phyloP scores from a whole-genome alignment of 208 protist genomes.

The Trypanosoma rangeli region DNA sequence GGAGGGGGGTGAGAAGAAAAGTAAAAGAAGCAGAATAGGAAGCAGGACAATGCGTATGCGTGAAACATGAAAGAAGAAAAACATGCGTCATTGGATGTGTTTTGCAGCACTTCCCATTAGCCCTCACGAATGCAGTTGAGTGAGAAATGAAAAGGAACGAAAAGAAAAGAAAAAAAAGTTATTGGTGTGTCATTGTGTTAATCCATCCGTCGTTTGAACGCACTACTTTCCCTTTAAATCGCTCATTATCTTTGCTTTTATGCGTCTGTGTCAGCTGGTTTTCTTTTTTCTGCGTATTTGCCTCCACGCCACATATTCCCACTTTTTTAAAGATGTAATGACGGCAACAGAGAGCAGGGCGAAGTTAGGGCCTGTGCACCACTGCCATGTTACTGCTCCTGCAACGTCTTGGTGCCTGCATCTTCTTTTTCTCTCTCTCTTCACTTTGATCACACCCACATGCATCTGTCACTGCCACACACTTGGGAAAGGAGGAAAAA shows the following conservation, averaged over 20 bases:
- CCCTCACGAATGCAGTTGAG: too few relatives aligned
- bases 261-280: not conserved
- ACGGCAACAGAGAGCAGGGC: not conserved
- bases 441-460: not conserved
- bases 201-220: not conserved
- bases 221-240: too few relatives aligned
- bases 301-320: not conserved
- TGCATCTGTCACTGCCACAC: not conserved
- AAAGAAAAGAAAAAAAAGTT: not conserved
- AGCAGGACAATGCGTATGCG: constrained; percentile 6
- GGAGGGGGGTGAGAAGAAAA: constrained; percentile 19
- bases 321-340: not conserved
- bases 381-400: not conserved
- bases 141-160: not conserved
- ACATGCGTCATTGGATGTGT: not conserved
- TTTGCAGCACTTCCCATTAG: not conserved
- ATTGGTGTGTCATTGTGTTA: not conserved
- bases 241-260: not conserved
- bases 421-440: not conserved
- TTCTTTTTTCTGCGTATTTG: not conserved
- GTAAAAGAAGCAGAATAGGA: constrained; percentile 22
- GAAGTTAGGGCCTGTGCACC: not conserved
- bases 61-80: not conserved
- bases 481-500: not conserved
- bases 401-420: not conserved